Evolutionary conservation across 768 basidiomycete genomes (phyloP), one percentile per base, ranked within the genome.

Genomic region (Albatrellus ellisii): DNA sequence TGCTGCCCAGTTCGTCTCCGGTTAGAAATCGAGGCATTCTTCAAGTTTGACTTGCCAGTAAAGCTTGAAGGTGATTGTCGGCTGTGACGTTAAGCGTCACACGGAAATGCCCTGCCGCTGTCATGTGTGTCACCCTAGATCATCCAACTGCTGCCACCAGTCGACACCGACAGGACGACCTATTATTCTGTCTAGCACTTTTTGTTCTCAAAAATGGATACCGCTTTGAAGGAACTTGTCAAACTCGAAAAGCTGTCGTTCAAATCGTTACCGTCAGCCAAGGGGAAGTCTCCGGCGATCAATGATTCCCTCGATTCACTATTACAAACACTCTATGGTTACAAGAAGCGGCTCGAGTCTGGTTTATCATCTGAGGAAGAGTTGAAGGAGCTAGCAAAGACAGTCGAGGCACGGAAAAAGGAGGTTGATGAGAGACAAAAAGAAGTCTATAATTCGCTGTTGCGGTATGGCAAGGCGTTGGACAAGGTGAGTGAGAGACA

Each of bases 361-460:
- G 71, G 72, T 27, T 61, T 64, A 32, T 61, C 67, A 20, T 62
- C 70, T 12, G 65, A 72, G 46, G 70, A 70, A 14, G 64, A 68
- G 11, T 59, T 80, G 10, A 61, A 58, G 25, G 55, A 66, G 6
- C 62, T 87, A 8, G 63, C 69, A 14, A 72, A 71, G 54, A 66
- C 68, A 2, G 69, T 87, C 2, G 83, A 86, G 37, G 58, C 64
- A 0, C 75, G 62, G 59, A 90, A 85, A 77, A 89, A 79, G 57
- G 86, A 87, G 44, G 67, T 90, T 1, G 86, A 88, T 44, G 86
- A 91, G 26, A 71, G 79, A 3, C 79, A 91, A 66, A 97, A 92
- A 59, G 90, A 91, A 51, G 70, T 89, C 26, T 87, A 92, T 52
- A 73, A 69, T 15, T 76, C 79, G 2, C 61, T 95, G 7, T 73